Evolutionary conservation across 2,329 filamentous ascomycete genomes (phyloP).

Genomic region (Colletotrichum sp.): DNA sequence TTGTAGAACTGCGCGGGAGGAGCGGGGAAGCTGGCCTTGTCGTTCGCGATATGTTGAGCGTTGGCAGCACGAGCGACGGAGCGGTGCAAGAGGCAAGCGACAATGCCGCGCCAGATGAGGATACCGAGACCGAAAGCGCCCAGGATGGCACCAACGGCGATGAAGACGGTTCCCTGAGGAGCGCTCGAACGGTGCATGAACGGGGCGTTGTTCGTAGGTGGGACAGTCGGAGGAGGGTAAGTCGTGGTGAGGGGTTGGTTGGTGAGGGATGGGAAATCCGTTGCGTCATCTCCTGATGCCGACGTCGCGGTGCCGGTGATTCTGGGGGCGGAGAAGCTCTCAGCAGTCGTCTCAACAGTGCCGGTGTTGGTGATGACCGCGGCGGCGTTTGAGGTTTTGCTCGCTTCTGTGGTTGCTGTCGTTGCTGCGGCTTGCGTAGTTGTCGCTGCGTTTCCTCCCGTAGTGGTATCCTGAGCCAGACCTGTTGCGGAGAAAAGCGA

Average conservation of each 20-base stretch:
- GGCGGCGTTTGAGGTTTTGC: constrained; percentile 16
- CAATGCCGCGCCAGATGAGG: constrained; percentile 84
- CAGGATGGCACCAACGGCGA: constrained; percentile 87
- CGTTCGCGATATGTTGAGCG: constrained; percentile 72
- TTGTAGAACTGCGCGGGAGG: constrained; percentile 68
- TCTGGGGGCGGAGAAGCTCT: constrained; percentile 13
- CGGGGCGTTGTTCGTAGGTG: constrained; percentile 82
- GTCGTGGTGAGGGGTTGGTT: constrained; percentile 47
- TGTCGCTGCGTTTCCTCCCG: not conserved
- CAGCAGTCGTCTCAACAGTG: constrained; percentile 15
- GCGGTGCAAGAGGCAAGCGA: constrained; percentile 90
- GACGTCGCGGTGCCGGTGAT: constrained; percentile 25
- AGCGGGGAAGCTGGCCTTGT: constrained; percentile 69
- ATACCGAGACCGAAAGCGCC: constrained; percentile 84
- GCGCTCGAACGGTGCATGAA: constrained; percentile 89
- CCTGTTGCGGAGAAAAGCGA: constrained; percentile 33
- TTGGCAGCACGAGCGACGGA: constrained; percentile 87
- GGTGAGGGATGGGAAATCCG: constrained; percentile 48
- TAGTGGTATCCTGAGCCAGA: constrained; percentile 35
- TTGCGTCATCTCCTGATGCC: constrained; percentile 27
- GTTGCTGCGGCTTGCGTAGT: constrained; percentile 10
- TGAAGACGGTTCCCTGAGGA: constrained; percentile 95
- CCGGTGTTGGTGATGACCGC: constrained; percentile 26
- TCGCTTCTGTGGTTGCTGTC: constrained; percentile 11
- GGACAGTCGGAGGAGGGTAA: constrained; percentile 77